Evolutionary conservation across 441 rosid genomes (phyloP).

Genomic region (Sinapis alba): DNA sequence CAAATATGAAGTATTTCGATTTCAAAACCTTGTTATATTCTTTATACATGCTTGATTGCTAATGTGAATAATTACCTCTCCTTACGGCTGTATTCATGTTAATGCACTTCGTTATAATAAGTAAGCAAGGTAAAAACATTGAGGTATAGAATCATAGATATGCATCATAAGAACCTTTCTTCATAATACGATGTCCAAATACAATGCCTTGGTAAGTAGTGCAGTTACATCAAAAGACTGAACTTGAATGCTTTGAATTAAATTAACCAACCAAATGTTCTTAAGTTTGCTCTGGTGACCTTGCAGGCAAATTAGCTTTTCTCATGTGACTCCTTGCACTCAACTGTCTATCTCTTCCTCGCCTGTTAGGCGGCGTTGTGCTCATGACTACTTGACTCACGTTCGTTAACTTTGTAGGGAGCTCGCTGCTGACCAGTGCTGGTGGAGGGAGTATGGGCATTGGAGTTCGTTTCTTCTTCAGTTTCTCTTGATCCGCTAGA

Average conservation of each 20-base stretch:
- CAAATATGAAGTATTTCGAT: too few relatives aligned
- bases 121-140: too few relatives aligned
- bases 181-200: constrained; percentile 3
- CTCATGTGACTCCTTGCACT: constrained; percentile 63
- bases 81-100: too few relatives aligned
- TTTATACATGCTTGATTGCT: neutral
- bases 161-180: neutral
- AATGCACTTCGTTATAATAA: too few relatives aligned
- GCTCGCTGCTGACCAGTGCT: constrained; percentile 29
- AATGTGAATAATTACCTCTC: neutral
- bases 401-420: constrained; percentile 36
- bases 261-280: neutral
- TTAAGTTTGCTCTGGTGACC: constrained; percentile 34
- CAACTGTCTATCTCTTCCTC: constrained; percentile 47
- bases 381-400: constrained; percentile 34
- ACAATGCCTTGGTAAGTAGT: neutral
- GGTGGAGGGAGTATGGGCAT: constrained; percentile 28
- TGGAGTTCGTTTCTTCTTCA: constrained; percentile 34
- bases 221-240: neutral
- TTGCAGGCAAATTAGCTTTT: constrained; percentile 45
- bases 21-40: neutral
- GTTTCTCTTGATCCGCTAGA: constrained; percentile 50
- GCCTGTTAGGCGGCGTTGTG: constrained; percentile 39
- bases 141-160: neutral
- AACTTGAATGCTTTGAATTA: neutral